phyloP scores from a whole-genome alignment of 2,329 filamentous ascomycete genomes.

The Arthrinium phaeospermum region DNA sequence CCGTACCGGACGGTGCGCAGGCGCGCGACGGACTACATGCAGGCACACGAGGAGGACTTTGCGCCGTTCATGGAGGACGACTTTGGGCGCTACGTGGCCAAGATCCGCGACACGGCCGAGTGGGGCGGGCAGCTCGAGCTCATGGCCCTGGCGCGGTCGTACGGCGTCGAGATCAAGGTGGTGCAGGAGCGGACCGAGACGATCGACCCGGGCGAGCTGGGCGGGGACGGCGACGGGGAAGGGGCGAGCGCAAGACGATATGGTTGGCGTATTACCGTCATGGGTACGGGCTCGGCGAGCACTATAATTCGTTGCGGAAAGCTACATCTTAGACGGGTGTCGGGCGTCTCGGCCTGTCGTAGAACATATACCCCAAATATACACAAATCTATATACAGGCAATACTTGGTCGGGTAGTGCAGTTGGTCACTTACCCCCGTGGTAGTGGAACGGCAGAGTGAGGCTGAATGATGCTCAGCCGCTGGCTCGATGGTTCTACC shows the following conservation, averaged over 20 bases:
- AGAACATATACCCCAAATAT: neutral
- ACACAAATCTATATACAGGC: neutral
- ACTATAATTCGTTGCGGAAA: constrained; percentile 87
- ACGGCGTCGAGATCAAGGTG: constrained; percentile 81
- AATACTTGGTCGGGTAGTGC: no score
- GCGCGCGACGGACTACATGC: constrained; percentile 80
- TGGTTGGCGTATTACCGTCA: constrained; percentile 97
- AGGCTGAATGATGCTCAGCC: neutral
- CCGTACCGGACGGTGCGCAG: constrained; percentile 72
- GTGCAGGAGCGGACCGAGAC: constrained; percentile 83
- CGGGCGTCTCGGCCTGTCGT: neutral
- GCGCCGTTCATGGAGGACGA: constrained; percentile 85
- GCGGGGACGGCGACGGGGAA: constrained; percentile 42
- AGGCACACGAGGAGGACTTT: constrained; percentile 77
- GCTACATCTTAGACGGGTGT: constrained; percentile 24
- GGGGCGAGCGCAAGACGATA: constrained; percentile 60
- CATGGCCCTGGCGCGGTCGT: constrained; percentile 80
- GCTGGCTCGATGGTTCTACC: neutral
- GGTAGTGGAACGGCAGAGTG: neutral
- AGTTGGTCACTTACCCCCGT: no score
- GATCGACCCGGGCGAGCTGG: constrained; percentile 58
- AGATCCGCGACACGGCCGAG: constrained; percentile 86
- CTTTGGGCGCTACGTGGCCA: constrained; percentile 72
- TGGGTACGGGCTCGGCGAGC: constrained; percentile 92
- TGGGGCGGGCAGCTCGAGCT: constrained; percentile 97